Base-by-base conservation (phyloP, 495 filamentous ascomycete species). In the Xylaria flabelliformis region DNA sequence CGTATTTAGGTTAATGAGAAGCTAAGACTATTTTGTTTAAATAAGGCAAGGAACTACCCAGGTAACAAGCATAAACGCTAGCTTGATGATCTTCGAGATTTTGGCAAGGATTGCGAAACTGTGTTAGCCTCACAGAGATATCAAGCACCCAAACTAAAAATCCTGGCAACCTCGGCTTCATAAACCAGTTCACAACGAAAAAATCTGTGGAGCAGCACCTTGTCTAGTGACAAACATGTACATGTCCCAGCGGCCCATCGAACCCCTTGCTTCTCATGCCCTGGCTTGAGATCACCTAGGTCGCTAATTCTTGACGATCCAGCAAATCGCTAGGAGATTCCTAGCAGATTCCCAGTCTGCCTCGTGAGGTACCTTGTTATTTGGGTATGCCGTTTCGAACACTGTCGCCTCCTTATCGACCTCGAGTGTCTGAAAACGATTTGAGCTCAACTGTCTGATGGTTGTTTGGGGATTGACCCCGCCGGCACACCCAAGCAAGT, bases 391-490 rank as follows among this genome's bases (percentile, higher is more conserved):
- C 36, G 58, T 63, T 59, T 70, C 68, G 58, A 63, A 51, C 32
- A 36, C 6, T 29, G 56, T 64, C 58, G 48, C 56, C 56, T 63
- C 51, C 51, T 32, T 34, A 32, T 62, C 46, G 36, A 63, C 34
- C 10, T 70, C 46, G 34, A 64, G 24, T 42, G 29, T 53, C 44
- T 24, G 32, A 24, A 63, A 51, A 21, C 62, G 34, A 59, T 76
- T 76, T 74, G 78, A 68, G 75, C 73, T 81, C 73, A 73, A 76
- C 74, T 76, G 84, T 83, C 83, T 84, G 81, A 84, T 83, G 77
- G 81, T 80, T 84, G 82, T 84, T 82, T 82, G 81, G 79, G 78
- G 74, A 71, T 59, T 59, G 78, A 75, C 75, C 82, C 77, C 81
- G 80, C 77, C 75, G 69, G 67, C 67, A 75, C 73, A 76, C 67